phyloP scores from a whole-genome alignment of 768 basidiomycete species.

The Amyloporia xantha region DNA sequence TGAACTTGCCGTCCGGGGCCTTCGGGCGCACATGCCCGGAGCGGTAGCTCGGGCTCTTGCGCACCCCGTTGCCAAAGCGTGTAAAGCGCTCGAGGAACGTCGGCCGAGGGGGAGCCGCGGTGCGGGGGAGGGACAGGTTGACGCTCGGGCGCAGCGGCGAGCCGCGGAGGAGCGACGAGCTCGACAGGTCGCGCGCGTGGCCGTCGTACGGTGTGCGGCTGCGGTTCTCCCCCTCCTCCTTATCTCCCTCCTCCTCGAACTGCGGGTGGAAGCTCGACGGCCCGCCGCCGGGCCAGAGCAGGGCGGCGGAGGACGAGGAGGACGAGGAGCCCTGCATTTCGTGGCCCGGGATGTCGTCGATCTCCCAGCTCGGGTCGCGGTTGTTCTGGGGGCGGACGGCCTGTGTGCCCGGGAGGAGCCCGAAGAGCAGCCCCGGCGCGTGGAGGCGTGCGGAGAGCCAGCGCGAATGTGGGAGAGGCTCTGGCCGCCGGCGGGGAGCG shows the following conservation, averaged over 20 bases:
- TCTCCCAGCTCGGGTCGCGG: conserved; percentile 14
- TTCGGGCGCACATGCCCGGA: conserved; percentile 11
- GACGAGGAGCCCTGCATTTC: not conserved
- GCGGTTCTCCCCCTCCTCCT: not conserved
- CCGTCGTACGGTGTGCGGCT: not conserved
- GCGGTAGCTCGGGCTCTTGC: conserved; percentile 13
- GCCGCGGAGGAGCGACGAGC: conserved; percentile 1
- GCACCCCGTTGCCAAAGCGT: conserved; percentile 8
- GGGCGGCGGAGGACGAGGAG: not conserved
- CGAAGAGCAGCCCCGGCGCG: conserved; percentile 13
- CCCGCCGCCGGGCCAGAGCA: not conserved
- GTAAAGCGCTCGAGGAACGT: conserved; percentile 9
- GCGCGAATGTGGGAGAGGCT: not conserved
- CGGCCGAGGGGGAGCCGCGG: not conserved
- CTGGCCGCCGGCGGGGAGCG: conserved; percentile 8
- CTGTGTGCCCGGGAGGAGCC: conserved; percentile 10
- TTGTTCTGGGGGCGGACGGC: conserved; percentile 1
- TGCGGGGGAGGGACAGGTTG: not conserved
- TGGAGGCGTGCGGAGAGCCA: conserved; percentile 10
- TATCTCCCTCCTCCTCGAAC: not conserved
- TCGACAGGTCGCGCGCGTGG: not conserved
- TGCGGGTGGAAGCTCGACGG: not conserved
- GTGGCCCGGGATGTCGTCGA: conserved; percentile 9
- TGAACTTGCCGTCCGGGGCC: conserved; percentile 8
- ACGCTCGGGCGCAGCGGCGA: not conserved